phyloP scores from a whole-genome alignment of 1,284 basidiomycete species.

The Volvariella volvacea region DNA sequence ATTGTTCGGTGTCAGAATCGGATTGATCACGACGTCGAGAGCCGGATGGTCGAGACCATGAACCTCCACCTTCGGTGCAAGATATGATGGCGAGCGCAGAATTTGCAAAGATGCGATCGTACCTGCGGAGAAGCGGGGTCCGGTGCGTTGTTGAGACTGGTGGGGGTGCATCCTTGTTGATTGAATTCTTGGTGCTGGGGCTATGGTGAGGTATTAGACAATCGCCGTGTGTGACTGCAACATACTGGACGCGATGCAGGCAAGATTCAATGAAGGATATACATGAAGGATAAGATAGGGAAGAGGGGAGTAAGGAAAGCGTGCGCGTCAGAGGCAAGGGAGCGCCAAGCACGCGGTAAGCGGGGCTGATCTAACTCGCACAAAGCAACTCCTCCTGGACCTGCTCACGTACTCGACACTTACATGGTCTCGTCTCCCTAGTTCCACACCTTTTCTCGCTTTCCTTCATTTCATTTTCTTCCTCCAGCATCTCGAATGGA shows the following conservation, averaged over 20 bases:
- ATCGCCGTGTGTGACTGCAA: too few species aligned
- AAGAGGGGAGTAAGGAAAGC: not conserved
- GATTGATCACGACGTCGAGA: constrained; percentile 20
- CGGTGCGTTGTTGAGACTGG: constrained; percentile 15
- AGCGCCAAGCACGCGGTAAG: not conserved
- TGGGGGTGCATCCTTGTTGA: constrained; percentile 6
- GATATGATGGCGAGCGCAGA: constrained; percentile 3
- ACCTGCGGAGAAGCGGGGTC: constrained; percentile 26
- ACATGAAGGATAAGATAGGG: not conserved
- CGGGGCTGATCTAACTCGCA: constrained; percentile 1
- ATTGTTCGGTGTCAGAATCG: constrained; percentile 34
- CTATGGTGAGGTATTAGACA: too few species aligned
- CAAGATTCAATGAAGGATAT: too few species aligned
- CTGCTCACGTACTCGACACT: not conserved
- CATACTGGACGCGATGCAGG: too few species aligned
- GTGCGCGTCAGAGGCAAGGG: not conserved
- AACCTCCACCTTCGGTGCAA: constrained; percentile 12
- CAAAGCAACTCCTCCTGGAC: not conserved
- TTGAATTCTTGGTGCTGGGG: too few species aligned
- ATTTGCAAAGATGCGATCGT: too few species aligned
- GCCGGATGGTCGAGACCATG: constrained; percentile 17
- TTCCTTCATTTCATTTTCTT: constrained; percentile 10
- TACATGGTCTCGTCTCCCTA: not conserved
- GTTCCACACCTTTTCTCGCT: constrained; percentile 1
- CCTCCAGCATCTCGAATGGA: constrained; percentile 13